Base-by-base conservation (phyloP, 2,329 filamentous ascomycete species). In the Colletotrichum somersetense region DNA sequence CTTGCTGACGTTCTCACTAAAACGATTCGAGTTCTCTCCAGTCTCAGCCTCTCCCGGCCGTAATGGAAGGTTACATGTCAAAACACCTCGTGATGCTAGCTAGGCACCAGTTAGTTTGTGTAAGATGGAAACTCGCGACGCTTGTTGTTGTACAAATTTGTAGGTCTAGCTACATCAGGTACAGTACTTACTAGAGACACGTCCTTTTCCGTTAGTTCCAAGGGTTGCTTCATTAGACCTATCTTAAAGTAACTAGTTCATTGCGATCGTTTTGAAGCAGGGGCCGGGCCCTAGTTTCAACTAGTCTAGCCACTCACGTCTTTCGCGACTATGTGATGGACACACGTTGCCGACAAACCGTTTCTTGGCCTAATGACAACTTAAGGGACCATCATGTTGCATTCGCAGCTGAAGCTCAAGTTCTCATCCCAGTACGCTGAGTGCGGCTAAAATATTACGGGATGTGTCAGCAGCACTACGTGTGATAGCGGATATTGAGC, bases 1-100 rank as follows among this genome's bases (percentile, higher is more conserved):
- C 59, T 46, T 65, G 70, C 70, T 72, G 66, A 70, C 70, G 66
- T 70, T 72, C 30, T 30, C 53, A 38, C 55, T 18, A 42, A 55
- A 57, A 16, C n/a, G 56, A 18, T 26, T 35, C 44, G 26, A 53
- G 50, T 53, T 53, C 63, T 67, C 42, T 57, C 56, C 44, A 57
- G 40, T 57, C 66, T 30, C 58, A 58, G 30, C 42, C 10, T 5
- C 42, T 42, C 69, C 40, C 58, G 30, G 30, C 0, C 30, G 30
- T 5, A 30, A 30, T 30, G 30, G 30, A 30, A 30, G 30, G 30
- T 30, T 30, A 30, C 30, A 30, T 33, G 16, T 20, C 16, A 20
- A 55, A 10, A 33, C 3, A 8, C 26, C 26, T 55, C 16, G 16
- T 55, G 16, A 18, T 55, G 16, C 16, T 8, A 26, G 23, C 12